Percentiles rank a stretch among this genome's conserved stretches.
phyloP scores from a whole-genome alignment of 1,139 yeast species.

The Geotrichum cucujoidarum region DNA sequence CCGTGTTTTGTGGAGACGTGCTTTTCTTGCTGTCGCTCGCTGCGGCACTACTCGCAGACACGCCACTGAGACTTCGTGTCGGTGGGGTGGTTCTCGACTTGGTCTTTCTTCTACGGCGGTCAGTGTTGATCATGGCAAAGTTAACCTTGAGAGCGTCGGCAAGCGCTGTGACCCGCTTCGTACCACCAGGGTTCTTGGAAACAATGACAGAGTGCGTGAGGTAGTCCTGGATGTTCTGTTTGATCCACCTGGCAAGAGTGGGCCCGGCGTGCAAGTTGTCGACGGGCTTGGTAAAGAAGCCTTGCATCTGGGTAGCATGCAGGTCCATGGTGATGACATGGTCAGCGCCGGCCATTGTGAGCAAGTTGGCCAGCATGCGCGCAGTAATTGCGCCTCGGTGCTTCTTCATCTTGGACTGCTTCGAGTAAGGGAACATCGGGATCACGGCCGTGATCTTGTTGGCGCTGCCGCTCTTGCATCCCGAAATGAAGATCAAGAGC shows the following conservation, averaged over 20 bases:
- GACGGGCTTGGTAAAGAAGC: conserved; percentile 94
- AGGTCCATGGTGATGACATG: conserved; percentile 97
- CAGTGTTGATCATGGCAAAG: conserved; percentile 98
- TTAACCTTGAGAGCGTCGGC: conserved; percentile 94
- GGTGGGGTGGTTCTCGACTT: conserved; percentile 21
- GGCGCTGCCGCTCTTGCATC: conserved; percentile 97
- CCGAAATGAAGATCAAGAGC: conserved; percentile 82
- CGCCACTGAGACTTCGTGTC: neutral
- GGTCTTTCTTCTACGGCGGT: conserved; percentile 85
- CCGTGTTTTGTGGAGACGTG: neutral
- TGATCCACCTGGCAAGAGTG: conserved; percentile 92
- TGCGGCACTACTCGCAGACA: neutral
- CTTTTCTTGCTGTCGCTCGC: neutral
- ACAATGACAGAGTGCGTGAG: conserved; percentile 79
- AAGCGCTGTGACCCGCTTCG: conserved; percentile 93
- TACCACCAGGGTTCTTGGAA: conserved; percentile 97
- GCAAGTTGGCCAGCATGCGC: conserved; percentile 93
- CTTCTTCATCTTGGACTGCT: conserved; percentile 96
- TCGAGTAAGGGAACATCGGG: conserved; percentile 96
- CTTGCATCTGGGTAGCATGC: conserved; percentile 99
- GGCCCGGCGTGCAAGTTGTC: conserved; percentile 97
- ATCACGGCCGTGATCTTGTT: conserved; percentile 94
- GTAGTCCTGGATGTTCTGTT: conserved; percentile 81
- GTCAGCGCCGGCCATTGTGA: conserved; percentile 98
- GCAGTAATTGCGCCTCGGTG: conserved; percentile 99